Conservation (phyloP, 2,329 filamentous ascomycete species). For the Xylaria polymorpha region DNA sequence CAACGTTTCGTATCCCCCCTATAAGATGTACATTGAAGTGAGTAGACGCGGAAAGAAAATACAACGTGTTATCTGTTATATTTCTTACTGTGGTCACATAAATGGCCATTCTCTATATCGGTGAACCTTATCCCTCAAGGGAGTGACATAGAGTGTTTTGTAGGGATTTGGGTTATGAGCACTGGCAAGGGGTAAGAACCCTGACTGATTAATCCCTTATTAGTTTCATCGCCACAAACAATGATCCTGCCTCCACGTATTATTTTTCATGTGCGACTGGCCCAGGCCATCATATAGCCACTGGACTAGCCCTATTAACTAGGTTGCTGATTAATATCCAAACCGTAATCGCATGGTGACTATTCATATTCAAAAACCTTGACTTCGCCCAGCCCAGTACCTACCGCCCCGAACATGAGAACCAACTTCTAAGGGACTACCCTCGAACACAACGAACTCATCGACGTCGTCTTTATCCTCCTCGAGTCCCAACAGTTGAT, state of each 20-base stretch:
- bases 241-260: background rate
- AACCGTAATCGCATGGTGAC: background rate
- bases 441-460: constrained; percentile 73
- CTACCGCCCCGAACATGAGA: constrained; percentile 67
- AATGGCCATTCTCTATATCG: background rate
- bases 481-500: constrained; percentile 65
- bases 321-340: background rate
- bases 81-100: no score
- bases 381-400: constrained; percentile 54
- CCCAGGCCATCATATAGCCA: background rate
- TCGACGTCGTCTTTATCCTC: constrained; percentile 37
- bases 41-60: no score
- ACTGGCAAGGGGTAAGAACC: background rate
- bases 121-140: background rate
- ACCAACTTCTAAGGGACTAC: constrained; percentile 70
- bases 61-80: no score
- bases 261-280: background rate
- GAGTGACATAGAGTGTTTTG: background rate
- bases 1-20: no score
- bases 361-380: constrained; percentile 51
- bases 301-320: background rate
- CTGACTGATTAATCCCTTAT: background rate
- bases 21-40: no score
- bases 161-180: no score
- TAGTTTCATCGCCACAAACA: background rate